Conservation (phyloP, 2,329 filamentous ascomycete genomes). For the Orbilia oligospora region DNA sequence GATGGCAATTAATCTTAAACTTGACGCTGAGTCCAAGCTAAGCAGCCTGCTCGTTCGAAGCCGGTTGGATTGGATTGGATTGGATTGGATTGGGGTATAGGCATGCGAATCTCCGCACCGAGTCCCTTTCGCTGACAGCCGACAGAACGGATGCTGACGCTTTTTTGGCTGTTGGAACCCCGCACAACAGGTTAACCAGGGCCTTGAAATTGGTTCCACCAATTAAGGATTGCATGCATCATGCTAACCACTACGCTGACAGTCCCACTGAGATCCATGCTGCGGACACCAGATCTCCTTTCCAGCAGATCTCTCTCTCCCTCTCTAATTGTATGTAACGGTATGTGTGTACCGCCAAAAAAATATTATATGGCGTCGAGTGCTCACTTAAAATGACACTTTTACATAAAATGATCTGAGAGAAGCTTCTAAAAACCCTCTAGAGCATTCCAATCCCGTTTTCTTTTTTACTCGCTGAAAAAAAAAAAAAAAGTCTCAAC, state of each 20-base stretch:
- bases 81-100: too few species aligned
- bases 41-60: not conserved
- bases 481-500: conserved; percentile 33
- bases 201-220: conserved; percentile 48
- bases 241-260: conserved; percentile 27
- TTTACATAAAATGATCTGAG: conserved; percentile 3
- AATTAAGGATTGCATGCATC: conserved; percentile 36
- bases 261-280: conserved; percentile 35
- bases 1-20: conserved; percentile 38
- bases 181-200: conserved; percentile 46
- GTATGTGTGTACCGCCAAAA: too few species aligned
- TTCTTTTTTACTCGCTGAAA: not conserved
- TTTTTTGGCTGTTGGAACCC: conserved; percentile 47
- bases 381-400: conserved; percentile 23
- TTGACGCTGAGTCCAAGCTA: conserved; percentile 27
- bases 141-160: conserved; percentile 41
- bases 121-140: conserved; percentile 50
- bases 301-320: not conserved
- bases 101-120: conserved; percentile 24
- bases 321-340: conserved; percentile 13
- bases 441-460: conserved; percentile 19
- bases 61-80: not conserved
- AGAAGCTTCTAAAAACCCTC: conserved; percentile 25
- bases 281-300: conserved; percentile 30
- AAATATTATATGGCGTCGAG: conserved; percentile 12